These are phyloP conservation scores for Nothopassalora personata DNA, from an alignment of 2,329 filamentous ascomycete genomes.

Conservation along the genomic window DNA sequence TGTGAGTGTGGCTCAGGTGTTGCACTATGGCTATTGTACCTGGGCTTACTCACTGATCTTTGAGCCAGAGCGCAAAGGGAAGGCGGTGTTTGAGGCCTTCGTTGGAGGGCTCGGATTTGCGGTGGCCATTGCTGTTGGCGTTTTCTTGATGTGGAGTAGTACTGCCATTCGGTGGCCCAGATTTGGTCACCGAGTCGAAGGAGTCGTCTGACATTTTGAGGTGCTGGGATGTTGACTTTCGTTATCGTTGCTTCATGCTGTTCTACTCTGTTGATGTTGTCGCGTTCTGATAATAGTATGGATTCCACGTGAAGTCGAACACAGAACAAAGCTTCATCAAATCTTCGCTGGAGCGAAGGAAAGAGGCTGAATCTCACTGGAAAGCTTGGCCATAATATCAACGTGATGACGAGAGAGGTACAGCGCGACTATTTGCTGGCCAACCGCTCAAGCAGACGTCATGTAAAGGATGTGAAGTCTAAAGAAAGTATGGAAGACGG, in stretches of 20 bases:
- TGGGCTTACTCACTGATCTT: background rate
- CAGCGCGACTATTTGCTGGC: background rate
- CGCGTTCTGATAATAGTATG: background rate
- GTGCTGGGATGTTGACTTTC: background rate
- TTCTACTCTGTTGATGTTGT: background rate
- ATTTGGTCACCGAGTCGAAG: background rate
- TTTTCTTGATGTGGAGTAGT: background rate
- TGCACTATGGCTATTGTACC: too few relatives aligned
- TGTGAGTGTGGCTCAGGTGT: too few relatives aligned
- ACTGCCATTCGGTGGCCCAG: background rate
- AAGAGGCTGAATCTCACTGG: background rate
- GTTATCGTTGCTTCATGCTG: background rate
- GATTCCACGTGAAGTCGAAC: background rate
- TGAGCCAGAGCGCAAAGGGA: slow-evolving; percentile 16
- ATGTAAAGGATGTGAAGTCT: background rate
- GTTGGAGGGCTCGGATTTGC: background rate
- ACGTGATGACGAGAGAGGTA: background rate
- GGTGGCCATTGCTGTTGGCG: background rate
- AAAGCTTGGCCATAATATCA: background rate
- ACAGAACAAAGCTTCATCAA: background rate
- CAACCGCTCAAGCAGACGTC: background rate
- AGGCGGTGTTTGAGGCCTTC: slow-evolving; percentile 5
- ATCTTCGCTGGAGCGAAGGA: background rate
- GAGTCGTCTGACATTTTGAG: background rate
- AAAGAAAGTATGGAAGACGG: background rate